Conservation (phyloP, 2,329 filamentous ascomycete genomes). For the Hypoxylon rubiginosum region DNA sequence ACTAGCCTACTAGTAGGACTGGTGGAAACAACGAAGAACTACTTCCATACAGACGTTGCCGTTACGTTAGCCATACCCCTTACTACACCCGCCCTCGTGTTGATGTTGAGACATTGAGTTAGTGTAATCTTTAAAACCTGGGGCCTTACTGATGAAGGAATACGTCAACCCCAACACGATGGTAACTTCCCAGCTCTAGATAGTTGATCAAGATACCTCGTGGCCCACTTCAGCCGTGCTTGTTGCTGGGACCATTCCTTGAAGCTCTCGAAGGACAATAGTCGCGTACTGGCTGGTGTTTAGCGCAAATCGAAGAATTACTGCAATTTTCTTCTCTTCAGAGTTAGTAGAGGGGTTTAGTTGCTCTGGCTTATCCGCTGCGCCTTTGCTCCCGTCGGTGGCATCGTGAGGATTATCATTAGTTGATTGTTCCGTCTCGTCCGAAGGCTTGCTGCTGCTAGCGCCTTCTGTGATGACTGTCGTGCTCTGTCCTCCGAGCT, state of each 20-base stretch:
- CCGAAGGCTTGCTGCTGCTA: background rate
- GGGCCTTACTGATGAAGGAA: background rate
- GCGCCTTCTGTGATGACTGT: conserved; percentile 7
- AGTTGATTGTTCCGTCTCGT: background rate
- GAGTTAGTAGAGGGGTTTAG: conserved; percentile 17
- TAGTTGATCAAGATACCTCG: background rate
- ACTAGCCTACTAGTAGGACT: background rate
- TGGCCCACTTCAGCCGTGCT: conserved; percentile 2
- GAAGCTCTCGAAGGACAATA: conserved; percentile 52
- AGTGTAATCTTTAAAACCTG: background rate
- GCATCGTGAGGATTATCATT: conserved; percentile 1
- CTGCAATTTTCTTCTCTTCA: conserved; percentile 50
- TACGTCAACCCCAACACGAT: background rate
- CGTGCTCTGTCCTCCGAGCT: conserved; percentile 12
- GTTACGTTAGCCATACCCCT: background rate
- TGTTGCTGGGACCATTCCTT: conserved; percentile 39
- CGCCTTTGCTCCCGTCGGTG: conserved; percentile 2
- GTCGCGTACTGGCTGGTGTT: conserved; percentile 54
- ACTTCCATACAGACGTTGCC: no score
- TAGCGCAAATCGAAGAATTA: conserved; percentile 52
- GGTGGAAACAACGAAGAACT: background rate
- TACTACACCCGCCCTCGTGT: background rate
- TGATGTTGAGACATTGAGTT: conserved; percentile 1
- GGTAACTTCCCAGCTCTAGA: background rate
- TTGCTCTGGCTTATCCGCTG: conserved; percentile 12